Evolutionary conservation across 371 early-diverging fungal species (phyloP).

Genomic region (Vairimorpha necatrix): DNA sequence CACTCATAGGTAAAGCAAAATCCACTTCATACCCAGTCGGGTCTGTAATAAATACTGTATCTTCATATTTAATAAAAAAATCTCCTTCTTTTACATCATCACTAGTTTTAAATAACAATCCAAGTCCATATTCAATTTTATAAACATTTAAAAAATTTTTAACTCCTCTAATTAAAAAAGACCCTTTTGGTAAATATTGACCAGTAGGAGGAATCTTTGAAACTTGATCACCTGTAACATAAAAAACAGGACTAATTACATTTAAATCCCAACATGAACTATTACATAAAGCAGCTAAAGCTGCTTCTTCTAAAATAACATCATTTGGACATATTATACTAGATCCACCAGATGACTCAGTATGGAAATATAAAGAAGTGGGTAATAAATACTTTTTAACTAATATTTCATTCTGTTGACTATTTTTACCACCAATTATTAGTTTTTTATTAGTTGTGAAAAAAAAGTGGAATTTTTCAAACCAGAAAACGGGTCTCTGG

Average conservation of each 20-base stretch:
- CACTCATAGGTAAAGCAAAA: constrained; percentile 85
- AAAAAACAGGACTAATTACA: constrained; percentile 85
- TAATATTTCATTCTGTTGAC: constrained; percentile 90
- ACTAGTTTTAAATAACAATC: constrained; percentile 73
- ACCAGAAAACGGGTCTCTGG: constrained; percentile 82
- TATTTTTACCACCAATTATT: constrained; percentile 88
- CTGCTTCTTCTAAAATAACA: constrained; percentile 74
- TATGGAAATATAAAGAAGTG: constrained; percentile 86
- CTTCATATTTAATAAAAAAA: constrained; percentile 11
- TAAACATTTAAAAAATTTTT: constrained; percentile 80
- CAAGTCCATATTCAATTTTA: constrained; percentile 89
- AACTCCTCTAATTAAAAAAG: constrained; percentile 91
- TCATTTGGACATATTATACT: constrained; percentile 66
- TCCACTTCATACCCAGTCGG: constrained; percentile 72
- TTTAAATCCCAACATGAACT: constrained; percentile 94
- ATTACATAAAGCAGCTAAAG: constrained; percentile 82
- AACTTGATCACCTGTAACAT: constrained; percentile 82
- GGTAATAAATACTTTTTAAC: constrained; percentile 69
- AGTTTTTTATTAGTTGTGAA: constrained; percentile 80
- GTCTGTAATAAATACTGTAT: constrained; percentile 69
- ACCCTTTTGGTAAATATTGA: constrained; percentile 84
- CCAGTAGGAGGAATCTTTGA: constrained; percentile 90
- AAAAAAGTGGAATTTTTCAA: constrained; percentile 97
- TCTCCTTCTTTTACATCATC: constrained; percentile 22
- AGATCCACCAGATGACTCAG: constrained; percentile 89